Conservation (phyloP, 345 rosid genomes). For the Pseudoturritis turrita region DNA sequence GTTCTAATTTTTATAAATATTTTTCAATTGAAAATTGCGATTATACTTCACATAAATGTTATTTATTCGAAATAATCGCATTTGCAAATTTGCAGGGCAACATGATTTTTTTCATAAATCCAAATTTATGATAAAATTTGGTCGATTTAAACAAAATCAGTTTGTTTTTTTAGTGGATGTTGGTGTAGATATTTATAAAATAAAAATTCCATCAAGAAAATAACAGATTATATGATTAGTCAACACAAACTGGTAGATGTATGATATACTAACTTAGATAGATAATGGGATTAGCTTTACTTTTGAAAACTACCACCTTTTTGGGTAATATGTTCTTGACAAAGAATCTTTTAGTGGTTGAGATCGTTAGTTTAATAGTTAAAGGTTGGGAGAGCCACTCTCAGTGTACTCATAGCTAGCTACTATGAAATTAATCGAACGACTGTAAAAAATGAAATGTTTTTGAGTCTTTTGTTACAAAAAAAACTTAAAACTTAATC, state of each 20-base stretch:
- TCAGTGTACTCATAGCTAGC: neutral
- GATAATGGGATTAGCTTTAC: neutral
- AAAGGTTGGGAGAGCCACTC: neutral
- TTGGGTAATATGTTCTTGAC: constrained; percentile 16
- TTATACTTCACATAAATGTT: too few relatives aligned
- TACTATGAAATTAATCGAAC: neutral
- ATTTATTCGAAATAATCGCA: neutral
- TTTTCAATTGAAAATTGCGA: neutral
- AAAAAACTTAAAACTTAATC: neutral
- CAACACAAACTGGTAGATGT: neutral
- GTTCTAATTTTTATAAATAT: neutral
- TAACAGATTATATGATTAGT: neutral
- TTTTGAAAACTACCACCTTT: neutral
- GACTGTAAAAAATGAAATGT: neutral
- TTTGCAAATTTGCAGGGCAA: neutral
- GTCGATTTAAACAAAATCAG: neutral
- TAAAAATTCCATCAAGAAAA: neutral
- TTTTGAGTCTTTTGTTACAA: neutral
- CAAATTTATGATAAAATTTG: neutral
- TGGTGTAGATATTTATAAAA: neutral
- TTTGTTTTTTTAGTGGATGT: neutral
- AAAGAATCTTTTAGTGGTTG: constrained; percentile 21
- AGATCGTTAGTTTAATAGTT: neutral
- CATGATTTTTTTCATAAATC: neutral
- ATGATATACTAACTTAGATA: neutral